Evolutionary conservation across 139 green algal species (phyloP), one percentile per base, ranked within the genome.

Genomic region (Mesostigma viride): DNA sequence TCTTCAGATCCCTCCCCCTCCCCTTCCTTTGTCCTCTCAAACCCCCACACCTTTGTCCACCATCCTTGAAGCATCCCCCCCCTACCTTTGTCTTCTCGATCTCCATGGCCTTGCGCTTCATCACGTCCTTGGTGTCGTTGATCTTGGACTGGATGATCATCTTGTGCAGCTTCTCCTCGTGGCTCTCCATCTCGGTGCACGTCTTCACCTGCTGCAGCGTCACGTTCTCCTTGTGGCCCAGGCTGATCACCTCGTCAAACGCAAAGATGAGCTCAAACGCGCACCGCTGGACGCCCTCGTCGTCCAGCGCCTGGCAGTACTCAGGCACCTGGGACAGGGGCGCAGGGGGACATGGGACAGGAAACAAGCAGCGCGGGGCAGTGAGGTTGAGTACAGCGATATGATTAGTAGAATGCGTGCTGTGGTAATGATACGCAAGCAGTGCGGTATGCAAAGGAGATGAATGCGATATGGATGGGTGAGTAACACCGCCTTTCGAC

Each of bases 161-260:
- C 79, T 97, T 96, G 83, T 98, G 91, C 72, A 98, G 84, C 84
- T 96, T 97, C 88, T 99, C 94, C 76, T 97, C 94, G 56, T 95
- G 87, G 31, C 73, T 89, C 73, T 97, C 92, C 94, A 99, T 99
- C 75, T 96, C 91, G 30, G 84, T 94, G 77, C 95, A 97, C 74
- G 95, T 87, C 76, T 88, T 88, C 61, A 98, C 88, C 72, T 89
- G 85, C 57, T 72, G 40, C 31, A 94, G 75, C 0, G 82, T 92
- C 62, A 95, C 81, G 70, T 88, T 89, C 74, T 96, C 89, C 77
- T 95, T 96, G 76, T 94, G 77, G 1, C 94, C 94, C 35, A 91
- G 65, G 1, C 85, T 91, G 60, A 99, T 94, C 64, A 96, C 90
- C 74, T 99, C 94, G 66, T 99, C 94, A 81, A 99, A 99, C 0